Conservation (phyloP, 192 early-diverging fungal species). For the Jimgerdemannia lactiflua region DNA sequence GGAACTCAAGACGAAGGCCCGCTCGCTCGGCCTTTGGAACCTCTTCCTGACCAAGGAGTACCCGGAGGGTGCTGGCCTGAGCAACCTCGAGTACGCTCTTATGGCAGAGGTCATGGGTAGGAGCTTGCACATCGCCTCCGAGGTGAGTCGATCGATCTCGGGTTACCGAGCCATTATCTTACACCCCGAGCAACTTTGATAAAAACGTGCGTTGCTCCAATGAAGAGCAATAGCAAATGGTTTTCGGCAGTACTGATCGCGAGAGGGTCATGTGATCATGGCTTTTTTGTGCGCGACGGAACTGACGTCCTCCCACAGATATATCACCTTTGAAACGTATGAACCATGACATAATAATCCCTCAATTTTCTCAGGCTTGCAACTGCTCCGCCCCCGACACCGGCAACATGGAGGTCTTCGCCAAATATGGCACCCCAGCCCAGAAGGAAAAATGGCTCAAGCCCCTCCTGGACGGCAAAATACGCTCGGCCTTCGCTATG, state of each 20-base stretch:
- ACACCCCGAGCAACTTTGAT: no score
- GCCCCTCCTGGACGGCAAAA: constrained; percentile 87
- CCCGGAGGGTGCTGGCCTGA: constrained; percentile 79
- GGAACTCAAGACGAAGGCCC: constrained; percentile 84
- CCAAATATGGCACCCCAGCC: constrained; percentile 83
- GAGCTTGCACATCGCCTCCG: constrained; percentile 77
- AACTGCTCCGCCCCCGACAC: constrained; percentile 97
- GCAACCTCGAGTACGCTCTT: constrained; percentile 92
- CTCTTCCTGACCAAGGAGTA: constrained; percentile 85
- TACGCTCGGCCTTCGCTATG: constrained; percentile 99
- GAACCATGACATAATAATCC: no score
- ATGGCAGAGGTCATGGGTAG: constrained; percentile 91
- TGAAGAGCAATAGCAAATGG: no score
- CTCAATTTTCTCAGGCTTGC: constrained; percentile 49
- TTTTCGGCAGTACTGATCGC: no score
- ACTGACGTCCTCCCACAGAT: no score
- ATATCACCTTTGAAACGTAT: no score
- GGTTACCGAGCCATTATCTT: no score
- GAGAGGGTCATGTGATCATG: no score
- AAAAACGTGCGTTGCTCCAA: no score
- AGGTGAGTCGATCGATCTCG: constrained; percentile 30
- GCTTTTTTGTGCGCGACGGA: no score
- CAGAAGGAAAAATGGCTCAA: constrained; percentile 81
- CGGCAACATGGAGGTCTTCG: constrained; percentile 99
- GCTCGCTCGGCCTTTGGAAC: constrained; percentile 93